Evolutionary conservation across 2,329 filamentous ascomycete genomes (phyloP).

Genomic region (Ophiocordyceps australis): DNA sequence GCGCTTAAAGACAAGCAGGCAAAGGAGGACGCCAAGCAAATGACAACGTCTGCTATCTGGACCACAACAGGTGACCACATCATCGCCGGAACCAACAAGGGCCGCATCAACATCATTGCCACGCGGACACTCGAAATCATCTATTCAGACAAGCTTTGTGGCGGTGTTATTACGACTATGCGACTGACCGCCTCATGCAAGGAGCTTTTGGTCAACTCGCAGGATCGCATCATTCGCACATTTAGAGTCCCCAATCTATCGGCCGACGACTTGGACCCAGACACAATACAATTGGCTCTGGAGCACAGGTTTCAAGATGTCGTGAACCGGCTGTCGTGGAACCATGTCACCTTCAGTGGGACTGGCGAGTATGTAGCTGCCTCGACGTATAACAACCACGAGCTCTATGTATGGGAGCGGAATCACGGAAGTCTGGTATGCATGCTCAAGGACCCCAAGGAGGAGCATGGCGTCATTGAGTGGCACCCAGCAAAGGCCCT

Average conservation of each 20-base stretch:
- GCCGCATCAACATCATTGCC: constrained; percentile 90
- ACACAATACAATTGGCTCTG: constrained; percentile 74
- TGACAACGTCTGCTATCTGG: constrained; percentile 85
- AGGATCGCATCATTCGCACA: constrained; percentile 87
- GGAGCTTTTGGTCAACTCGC: constrained; percentile 80
- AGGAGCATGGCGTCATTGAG: constrained; percentile 91
- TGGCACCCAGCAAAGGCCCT: constrained; percentile 87
- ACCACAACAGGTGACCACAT: constrained; percentile 75
- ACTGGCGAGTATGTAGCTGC: constrained; percentile 93
- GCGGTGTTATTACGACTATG: constrained; percentile 74
- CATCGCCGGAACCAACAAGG: constrained; percentile 83
- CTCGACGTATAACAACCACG: constrained; percentile 94
- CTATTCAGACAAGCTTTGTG: constrained; percentile 76
- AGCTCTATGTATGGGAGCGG: constrained; percentile 96
- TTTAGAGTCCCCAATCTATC: constrained; percentile 71
- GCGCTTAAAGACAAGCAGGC: constrained; percentile 64
- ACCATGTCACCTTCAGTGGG: constrained; percentile 87
- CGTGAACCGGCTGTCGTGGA: constrained; percentile 89
- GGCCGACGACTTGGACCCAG: constrained; percentile 52
- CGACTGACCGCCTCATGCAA: constrained; percentile 67
- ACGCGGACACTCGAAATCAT: constrained; percentile 64
- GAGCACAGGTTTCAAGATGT: constrained; percentile 98
- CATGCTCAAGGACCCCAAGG: constrained; percentile 90
- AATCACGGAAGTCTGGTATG: constrained; percentile 86
- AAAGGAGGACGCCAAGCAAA: constrained; percentile 84